Percentiles rank a stretch among this genome's conserved stretches.
Conservation (phyloP, 768 basidiomycete species). For the Mycena vulgaris region DNA sequence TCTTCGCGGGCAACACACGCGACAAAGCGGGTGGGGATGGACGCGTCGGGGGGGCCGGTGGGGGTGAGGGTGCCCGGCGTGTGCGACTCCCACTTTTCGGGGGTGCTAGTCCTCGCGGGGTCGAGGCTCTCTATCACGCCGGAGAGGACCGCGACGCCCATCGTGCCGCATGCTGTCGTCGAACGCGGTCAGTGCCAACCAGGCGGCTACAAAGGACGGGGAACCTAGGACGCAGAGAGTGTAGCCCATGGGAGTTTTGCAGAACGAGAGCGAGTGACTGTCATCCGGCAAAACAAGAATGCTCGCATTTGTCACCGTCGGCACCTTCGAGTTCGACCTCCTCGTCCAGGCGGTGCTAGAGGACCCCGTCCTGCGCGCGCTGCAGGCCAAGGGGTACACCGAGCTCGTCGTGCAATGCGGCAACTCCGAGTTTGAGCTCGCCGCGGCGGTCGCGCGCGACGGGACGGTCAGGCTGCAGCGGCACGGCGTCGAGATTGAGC, state of each 20-base stretch:
- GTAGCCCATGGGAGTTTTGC: conserved; percentile 80
- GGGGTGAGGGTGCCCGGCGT: conserved; percentile 85
- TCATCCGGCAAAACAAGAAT: conserved; percentile 43
- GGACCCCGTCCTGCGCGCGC: conserved; percentile 66
- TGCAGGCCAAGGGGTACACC: conserved; percentile 70
- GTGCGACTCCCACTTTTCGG: conserved; percentile 62
- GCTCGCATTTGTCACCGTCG: conserved; percentile 86
- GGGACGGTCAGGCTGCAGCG: conserved; percentile 45
- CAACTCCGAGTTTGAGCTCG: conserved; percentile 66
- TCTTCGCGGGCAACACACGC: conserved; percentile 90
- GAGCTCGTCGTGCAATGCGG: conserved; percentile 85
- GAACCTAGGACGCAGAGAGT: conserved; percentile 91
- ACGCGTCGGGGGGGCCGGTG: conserved; percentile 70
- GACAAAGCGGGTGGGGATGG: conserved; percentile 84
- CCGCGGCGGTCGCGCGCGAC: conserved; percentile 47
- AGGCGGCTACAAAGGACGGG: conserved; percentile 7
- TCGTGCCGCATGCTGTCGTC: conserved; percentile 92
- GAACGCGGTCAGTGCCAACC: conserved; percentile 28
- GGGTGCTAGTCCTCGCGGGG: conserved; percentile 45
- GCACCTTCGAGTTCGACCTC: conserved; percentile 88
- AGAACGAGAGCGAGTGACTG: background rate
- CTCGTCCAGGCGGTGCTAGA: conserved; percentile 77
- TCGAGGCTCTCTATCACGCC: conserved; percentile 92
- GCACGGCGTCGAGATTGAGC: conserved; percentile 68
- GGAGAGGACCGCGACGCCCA: conserved; percentile 96